Conservation (phyloP, 305 asterid species). For the Rubia balearica region DNA sequence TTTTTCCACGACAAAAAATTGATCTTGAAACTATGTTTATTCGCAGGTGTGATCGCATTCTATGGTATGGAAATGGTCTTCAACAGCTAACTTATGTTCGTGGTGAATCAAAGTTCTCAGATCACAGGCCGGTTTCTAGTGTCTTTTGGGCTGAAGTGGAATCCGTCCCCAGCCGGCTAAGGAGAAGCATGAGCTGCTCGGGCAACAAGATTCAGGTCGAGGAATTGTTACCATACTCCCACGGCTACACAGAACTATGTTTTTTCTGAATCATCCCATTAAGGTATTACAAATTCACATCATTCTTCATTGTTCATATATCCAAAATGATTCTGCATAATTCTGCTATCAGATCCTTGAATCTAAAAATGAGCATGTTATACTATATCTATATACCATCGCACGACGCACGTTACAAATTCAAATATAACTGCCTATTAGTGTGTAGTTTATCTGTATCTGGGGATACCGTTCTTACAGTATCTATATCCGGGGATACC, state of each 20-base stretch:
- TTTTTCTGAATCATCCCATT: conserved; percentile 43
- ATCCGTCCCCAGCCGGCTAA: conserved; percentile 71
- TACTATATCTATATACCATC: no score
- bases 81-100: conserved; percentile 84
- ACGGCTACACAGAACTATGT: conserved; percentile 93
- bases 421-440: no score
- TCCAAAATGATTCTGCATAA: not conserved
- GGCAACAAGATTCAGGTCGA: conserved; percentile 84
- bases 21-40: conserved; percentile 21
- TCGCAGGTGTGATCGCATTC: conserved; percentile 89
- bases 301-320: not conserved
- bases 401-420: no score
- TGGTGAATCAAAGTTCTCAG: conserved; percentile 90
- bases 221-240: conserved; percentile 88
- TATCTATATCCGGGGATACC: no score
- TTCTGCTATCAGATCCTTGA: not conserved
- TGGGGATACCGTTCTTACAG: no score
- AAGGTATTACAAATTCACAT: not conserved
- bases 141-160: conserved; percentile 93
- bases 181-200: conserved; percentile 86
- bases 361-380: not conserved
- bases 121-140: conserved; percentile 91
- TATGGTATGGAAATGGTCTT: conserved; percentile 92
- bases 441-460: no score
- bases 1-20: conserved; percentile 6